Conservation (phyloP, 768 basidiomycete species). For the Kwoniella mangroviensis region DNA sequence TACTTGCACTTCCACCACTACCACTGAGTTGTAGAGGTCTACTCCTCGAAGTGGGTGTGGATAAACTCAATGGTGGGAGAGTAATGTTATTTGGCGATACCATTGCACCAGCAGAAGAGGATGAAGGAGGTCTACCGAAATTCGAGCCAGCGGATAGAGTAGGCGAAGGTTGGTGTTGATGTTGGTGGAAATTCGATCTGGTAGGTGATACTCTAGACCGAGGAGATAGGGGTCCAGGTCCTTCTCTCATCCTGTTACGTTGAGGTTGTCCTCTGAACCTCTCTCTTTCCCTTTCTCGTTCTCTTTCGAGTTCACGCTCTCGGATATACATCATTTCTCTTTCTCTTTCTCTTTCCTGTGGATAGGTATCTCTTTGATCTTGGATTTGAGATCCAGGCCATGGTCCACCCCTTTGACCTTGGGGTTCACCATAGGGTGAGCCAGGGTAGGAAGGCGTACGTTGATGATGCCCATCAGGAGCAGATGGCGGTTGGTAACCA, state of each 20-base stretch:
- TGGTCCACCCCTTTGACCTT: constrained; percentile 1
- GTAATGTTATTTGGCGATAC: constrained; percentile 3
- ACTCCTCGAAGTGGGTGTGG: not conserved
- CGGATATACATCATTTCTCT: not conserved
- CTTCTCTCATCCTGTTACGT: not conserved
- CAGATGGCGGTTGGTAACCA: not conserved
- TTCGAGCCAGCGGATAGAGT: not conserved
- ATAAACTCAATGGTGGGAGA: constrained; percentile 13
- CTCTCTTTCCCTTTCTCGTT: constrained; percentile 12
- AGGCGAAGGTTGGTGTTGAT: constrained; percentile 7
- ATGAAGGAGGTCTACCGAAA: not conserved
- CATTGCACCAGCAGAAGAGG: constrained; percentile 9
- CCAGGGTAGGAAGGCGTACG: constrained; percentile 4
- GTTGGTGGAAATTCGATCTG: not conserved
- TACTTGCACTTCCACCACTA: not conserved
- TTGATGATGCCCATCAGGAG: constrained; percentile 2
- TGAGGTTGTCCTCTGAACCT: not conserved
- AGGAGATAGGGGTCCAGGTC: constrained; percentile 6
- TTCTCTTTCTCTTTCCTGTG: not conserved
- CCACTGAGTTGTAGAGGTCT: not conserved
- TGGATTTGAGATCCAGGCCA: constrained; percentile 6
- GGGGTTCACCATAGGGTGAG: constrained; percentile 1
- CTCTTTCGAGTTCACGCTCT: constrained; percentile 10
- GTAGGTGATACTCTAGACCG: not conserved
- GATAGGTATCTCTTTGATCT: constrained; percentile 1